Evolutionary conservation across 495 filamentous ascomycete species (phyloP), one percentile per base, ranked within the genome.

Genomic region (Annulohypoxylon nitens): DNA sequence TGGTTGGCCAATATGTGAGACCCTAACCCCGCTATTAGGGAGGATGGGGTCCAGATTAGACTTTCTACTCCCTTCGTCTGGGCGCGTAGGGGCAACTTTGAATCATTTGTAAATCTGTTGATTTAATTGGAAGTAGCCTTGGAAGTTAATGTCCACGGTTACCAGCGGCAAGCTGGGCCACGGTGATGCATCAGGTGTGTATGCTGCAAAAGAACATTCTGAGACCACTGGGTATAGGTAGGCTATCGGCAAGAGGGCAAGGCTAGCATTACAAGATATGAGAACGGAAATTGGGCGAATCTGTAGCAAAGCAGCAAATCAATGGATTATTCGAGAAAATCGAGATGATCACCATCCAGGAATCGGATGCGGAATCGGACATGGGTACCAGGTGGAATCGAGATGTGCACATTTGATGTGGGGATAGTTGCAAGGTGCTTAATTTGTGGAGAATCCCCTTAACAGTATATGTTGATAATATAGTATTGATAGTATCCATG

Each of bases 401-500:
- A 23, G 20, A 23, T 23, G 20, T 23, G 20, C 20, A 23, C 20
- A 23, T 23, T 23, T 23, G 20, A 23, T 30, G 30, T 30, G 5
- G 30, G 2, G 30, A 45, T 45, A 45, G 12, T 45, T 45, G 41
- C 14, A 45, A 45, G 41, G 41, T 51, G 48, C 25, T 51, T 51
- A 51, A 51, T 51, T 51, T 51, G 25, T 51, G 48, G 48, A 5
- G 25, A 30, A 30, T 25, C 1, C 18, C 48, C 16, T 26, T 51
- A 16, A 51, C 48, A 26, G 48, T 51, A 51, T 39, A 30, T 6
- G 20, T 23, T 23, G 20, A 23, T 30, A 6, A 6, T 30, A 30
- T 30, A 23, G 30, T 30, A 16, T 51, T 51, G 48, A 26, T 16
- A 51, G 48, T 51, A 51, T 39, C n/a, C n/a, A n/a, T n/a, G n/a